A percentile compares a stretch with the other conserved stretches of the same genome.
Conservation (phyloP, 306 rosid genomes). For the Carpinus fangiana region DNA sequence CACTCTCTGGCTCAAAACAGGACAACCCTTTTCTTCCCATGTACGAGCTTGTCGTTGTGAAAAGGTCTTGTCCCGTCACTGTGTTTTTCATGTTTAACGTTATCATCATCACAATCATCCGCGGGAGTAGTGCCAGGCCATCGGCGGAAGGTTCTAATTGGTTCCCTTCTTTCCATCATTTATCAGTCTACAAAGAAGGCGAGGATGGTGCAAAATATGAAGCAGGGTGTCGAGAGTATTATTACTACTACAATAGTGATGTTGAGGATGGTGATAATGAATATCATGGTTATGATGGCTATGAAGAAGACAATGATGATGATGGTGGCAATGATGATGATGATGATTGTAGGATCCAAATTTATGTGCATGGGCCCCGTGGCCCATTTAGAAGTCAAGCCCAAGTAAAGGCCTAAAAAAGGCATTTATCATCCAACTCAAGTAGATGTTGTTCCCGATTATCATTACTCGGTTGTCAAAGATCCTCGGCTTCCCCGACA, state of each 20-base stretch:
- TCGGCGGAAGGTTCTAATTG: constrained; percentile 8
- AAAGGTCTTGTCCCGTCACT: constrained; percentile 12
- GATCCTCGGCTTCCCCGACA: too few relatives aligned
- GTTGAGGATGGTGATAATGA: background rate
- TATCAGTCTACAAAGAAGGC: too few relatives aligned
- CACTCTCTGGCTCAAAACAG: constrained; percentile 17
- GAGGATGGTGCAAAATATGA: background rate
- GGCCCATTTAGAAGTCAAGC: too few relatives aligned
- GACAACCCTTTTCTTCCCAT: constrained; percentile 16
- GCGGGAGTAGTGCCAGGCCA: constrained; percentile 12
- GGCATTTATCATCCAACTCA: too few relatives aligned
- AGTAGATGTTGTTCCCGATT: too few relatives aligned
- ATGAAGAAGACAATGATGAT: constrained; percentile 29
- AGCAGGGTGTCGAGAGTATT: background rate
- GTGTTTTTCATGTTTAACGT: constrained; percentile 29
- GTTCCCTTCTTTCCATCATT: background rate
- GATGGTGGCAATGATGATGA: background rate
- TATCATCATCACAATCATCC: constrained; percentile 15
- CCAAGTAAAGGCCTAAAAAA: too few relatives aligned
- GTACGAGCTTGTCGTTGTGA: constrained; percentile 18
- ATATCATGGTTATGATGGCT: constrained; percentile 28
- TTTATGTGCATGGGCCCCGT: too few relatives aligned
- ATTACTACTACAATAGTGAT: background rate
- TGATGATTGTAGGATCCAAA: too few relatives aligned
- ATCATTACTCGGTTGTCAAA: too few relatives aligned